Evolutionary conservation across 2,329 filamentous ascomycete genomes (phyloP).

Genomic region (Fusarium sp.): DNA sequence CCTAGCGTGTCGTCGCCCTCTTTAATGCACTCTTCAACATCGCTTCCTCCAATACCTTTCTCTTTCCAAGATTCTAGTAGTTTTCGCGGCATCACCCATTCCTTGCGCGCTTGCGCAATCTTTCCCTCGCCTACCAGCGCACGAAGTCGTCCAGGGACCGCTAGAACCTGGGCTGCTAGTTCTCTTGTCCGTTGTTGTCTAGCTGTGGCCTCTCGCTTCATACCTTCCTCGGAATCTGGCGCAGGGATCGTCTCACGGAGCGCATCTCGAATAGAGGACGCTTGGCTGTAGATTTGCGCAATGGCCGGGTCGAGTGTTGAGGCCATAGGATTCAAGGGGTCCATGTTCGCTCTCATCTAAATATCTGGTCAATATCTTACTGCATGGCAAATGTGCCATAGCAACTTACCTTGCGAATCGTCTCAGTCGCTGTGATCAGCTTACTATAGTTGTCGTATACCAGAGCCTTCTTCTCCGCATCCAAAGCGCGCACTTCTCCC

Average conservation of each 20-base stretch:
- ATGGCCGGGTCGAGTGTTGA: slow-evolving; percentile 79
- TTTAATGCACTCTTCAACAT: slow-evolving; percentile 64
- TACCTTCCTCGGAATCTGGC: slow-evolving; percentile 56
- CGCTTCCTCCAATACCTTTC: slow-evolving; percentile 64
- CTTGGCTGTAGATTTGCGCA: slow-evolving; percentile 75
- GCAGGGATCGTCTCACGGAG: slow-evolving; percentile 60
- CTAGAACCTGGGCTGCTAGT: slow-evolving; percentile 71
- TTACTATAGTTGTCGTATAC: slow-evolving; percentile 99
- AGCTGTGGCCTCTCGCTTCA: slow-evolving; percentile 49
- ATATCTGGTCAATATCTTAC: not conserved
- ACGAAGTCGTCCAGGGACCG: slow-evolving; percentile 68
- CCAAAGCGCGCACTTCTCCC: slow-evolving; percentile 86
- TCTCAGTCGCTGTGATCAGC: slow-evolving; percentile 94
- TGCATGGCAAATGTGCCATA: too few relatives aligned
- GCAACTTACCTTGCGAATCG: slow-evolving; percentile 76
- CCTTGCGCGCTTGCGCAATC: slow-evolving; percentile 67
- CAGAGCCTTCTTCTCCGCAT: slow-evolving; percentile 95
- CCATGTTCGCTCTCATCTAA: slow-evolving; percentile 85
- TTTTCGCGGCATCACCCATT: slow-evolving; percentile 65
- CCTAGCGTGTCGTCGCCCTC: slow-evolving; percentile 65
- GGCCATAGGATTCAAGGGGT: slow-evolving; percentile 78
- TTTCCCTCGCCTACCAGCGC: slow-evolving; percentile 68
- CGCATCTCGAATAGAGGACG: slow-evolving; percentile 64
- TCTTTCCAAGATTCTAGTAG: slow-evolving; percentile 66
- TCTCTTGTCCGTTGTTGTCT: slow-evolving; percentile 59